Conservation (phyloP, 2,329 filamentous ascomycete genomes). For the Colletotrichum sp. region DNA sequence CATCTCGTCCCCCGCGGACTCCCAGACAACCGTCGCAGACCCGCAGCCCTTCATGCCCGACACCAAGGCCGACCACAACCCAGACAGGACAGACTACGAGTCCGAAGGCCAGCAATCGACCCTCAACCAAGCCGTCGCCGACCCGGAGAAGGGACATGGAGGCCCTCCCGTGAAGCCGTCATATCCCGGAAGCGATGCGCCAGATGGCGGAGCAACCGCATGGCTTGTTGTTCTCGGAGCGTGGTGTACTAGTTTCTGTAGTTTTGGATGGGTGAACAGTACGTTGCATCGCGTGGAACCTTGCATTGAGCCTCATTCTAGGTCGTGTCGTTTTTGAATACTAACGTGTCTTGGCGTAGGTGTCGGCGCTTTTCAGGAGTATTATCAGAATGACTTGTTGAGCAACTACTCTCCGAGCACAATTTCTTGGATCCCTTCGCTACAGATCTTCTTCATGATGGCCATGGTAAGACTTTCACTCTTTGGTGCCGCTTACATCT, state of each 20-base stretch:
- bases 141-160: background rate
- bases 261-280: conserved; percentile 42
- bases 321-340: background rate
- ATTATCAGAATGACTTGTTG: conserved; percentile 58
- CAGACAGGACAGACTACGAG: background rate
- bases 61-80: background rate
- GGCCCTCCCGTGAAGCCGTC: background rate
- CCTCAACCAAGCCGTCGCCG: background rate
- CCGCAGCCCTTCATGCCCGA: background rate
- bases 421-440: conserved; percentile 66
- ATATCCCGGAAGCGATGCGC: conserved; percentile 15
- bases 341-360: conserved; percentile 26
- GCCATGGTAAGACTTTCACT: conserved; percentile 38
- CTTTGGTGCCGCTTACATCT: background rate
- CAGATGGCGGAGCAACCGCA: conserved; percentile 34
- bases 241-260: conserved; percentile 46
- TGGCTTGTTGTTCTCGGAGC: conserved; percentile 45
- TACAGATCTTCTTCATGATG: conserved; percentile 62
- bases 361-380: conserved; percentile 61
- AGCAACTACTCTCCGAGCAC: conserved; percentile 54
- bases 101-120: background rate
- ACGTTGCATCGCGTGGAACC: conserved; percentile 3
- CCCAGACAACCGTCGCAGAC: conserved; percentile 4
- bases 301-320: background rate
- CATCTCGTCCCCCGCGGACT: background rate